A percentile compares a stretch with the other conserved stretches of the same genome.
phyloP scores from a whole-genome alignment of 768 basidiomycete genomes.

The Russula virescens region DNA sequence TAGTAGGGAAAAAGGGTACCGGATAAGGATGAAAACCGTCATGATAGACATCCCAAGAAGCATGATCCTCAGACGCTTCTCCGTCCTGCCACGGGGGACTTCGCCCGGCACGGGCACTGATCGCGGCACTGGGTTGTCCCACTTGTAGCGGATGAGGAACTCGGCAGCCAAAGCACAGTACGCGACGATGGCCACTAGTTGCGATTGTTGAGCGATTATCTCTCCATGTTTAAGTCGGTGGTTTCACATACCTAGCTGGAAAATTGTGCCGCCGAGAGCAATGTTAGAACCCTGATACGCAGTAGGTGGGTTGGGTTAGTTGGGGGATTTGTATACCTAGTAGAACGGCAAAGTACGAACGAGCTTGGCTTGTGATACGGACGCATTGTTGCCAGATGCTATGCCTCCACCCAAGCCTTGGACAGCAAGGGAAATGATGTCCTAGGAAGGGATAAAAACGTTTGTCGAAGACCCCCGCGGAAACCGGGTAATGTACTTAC shows the following conservation, averaged over 20 bases:
- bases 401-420: constrained; percentile 19
- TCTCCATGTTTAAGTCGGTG: neutral
- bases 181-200: constrained; percentile 12
- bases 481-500: neutral
- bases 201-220: neutral
- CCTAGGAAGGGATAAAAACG: constrained; percentile 8
- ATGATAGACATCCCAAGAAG: constrained; percentile 14
- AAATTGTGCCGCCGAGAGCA: constrained; percentile 18
- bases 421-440: constrained; percentile 17
- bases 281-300: constrained; percentile 13
- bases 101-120: neutral
- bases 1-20: neutral
- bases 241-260: constrained; percentile 17
- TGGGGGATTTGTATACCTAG: neutral
- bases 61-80: constrained; percentile 7
- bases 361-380: neutral
- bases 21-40: constrained; percentile 17
- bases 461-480: neutral
- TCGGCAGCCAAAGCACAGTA: constrained; percentile 15
- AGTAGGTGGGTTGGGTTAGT: neutral
- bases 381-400: neutral
- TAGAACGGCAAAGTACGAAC: neutral
- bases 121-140: constrained; percentile 10
- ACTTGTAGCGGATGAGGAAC: constrained; percentile 9
- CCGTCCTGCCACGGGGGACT: neutral